Percentiles rank a stretch among this genome's conserved stretches.
These are phyloP conservation scores for Corynespora cassiicola DNA, from an alignment of 2,329 filamentous ascomycete species.

Conservation along the genomic window DNA sequence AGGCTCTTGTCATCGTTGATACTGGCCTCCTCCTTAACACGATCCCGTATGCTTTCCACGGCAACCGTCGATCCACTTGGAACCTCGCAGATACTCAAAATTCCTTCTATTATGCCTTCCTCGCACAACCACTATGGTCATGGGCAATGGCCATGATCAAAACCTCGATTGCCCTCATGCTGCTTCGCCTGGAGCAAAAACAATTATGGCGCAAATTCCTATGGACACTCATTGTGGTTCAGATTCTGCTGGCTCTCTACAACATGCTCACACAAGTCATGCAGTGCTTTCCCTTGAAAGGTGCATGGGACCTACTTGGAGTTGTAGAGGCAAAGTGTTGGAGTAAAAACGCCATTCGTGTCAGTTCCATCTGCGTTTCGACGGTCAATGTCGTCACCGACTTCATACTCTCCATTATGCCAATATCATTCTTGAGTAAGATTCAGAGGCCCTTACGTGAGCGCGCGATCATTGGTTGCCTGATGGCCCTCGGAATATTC, in stretches of 20 bases:
- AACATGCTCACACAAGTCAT: slow-evolving; percentile 17
- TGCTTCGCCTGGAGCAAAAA: slow-evolving; percentile 20
- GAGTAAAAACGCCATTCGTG: slow-evolving; percentile 8
- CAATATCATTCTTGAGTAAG: slow-evolving; percentile 26
- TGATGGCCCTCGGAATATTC: slow-evolving; percentile 27
- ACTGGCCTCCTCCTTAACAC: slow-evolving; percentile 18
- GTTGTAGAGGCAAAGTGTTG: slow-evolving; percentile 17
- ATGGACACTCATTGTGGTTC: slow-evolving; percentile 19
- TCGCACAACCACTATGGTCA: slow-evolving; percentile 27
- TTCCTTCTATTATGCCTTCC: slow-evolving; percentile 14
- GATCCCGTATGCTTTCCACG: slow-evolving; percentile 16
- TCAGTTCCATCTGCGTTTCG: slow-evolving; percentile 15
- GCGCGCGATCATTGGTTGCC: slow-evolving; percentile 19
- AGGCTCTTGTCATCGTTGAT: slow-evolving; percentile 20
- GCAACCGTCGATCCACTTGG: slow-evolving; percentile 6
- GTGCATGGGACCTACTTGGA: slow-evolving; percentile 19
- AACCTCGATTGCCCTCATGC: slow-evolving; percentile 22
- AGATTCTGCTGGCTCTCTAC: slow-evolving; percentile 18
- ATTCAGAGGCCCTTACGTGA: slow-evolving; percentile 23
- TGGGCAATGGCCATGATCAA: slow-evolving; percentile 24
- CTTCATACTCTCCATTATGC: slow-evolving; percentile 22
- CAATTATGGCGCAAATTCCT: slow-evolving; percentile 19
- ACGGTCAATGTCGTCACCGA: slow-evolving; percentile 21
- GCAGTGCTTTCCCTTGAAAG: slow-evolving; percentile 22
- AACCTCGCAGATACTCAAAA: slow-evolving; percentile 16